phyloP scores from a whole-genome alignment of 2,329 filamentous ascomycete species.

The Aspergillus sp. region DNA sequence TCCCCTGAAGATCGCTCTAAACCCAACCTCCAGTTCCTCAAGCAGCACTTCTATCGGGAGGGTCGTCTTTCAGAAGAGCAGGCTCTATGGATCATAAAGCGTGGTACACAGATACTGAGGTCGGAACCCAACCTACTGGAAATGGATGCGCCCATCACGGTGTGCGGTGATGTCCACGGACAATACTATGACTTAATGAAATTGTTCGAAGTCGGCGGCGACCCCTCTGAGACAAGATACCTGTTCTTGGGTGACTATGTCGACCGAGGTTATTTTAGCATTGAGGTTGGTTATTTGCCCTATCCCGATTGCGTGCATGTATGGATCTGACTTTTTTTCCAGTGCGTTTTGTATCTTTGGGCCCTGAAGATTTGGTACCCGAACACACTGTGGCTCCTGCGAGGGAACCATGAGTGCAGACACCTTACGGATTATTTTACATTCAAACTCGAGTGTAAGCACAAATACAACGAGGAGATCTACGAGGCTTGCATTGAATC shows the following conservation, averaged over 20 bases:
- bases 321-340: constrained; percentile 7
- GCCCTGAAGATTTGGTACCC: constrained; percentile 98
- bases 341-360: constrained; percentile 96
- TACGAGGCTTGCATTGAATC: constrained; percentile 99
- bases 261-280: constrained; percentile 96
- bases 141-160: constrained; percentile 98
- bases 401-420: constrained; percentile 96
- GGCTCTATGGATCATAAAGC: constrained; percentile 86
- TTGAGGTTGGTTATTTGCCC: constrained; percentile 54
- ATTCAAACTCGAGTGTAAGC: constrained; percentile 99
- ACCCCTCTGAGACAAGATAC: constrained; percentile 92
- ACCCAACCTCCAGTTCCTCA: constrained; percentile 87
- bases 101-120: constrained; percentile 78
- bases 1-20: constrained; percentile 77
- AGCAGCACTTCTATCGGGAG: constrained; percentile 97
- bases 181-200: constrained; percentile 99
- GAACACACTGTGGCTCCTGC: constrained; percentile 90
- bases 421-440: constrained; percentile 99
- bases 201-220: constrained; percentile 94
- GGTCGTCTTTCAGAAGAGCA: constrained; percentile 95
- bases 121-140: constrained; percentile 91
- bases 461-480: constrained; percentile 94
- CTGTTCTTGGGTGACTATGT: constrained; percentile 97
- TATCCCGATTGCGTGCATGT: neutral
- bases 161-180: constrained; percentile 95